Percentiles rank a stretch among this genome's conserved stretches.
Evolutionary conservation across 108 stramenopile species (phyloP).

Genomic region (Epithemia pelagica): DNA sequence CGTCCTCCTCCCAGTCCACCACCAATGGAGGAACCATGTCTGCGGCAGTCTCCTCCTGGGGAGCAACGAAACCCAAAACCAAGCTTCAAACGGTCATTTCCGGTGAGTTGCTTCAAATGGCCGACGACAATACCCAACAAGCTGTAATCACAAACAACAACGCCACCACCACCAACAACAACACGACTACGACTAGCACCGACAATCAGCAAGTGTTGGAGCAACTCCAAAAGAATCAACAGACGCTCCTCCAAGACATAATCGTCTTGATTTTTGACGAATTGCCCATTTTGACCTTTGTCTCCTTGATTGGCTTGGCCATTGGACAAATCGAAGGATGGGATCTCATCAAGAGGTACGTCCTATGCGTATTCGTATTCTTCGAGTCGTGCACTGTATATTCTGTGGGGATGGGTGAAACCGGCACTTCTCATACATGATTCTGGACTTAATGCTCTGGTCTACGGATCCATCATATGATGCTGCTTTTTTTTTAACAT

Average conservation of each 20-base stretch:
- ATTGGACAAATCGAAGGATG: constrained; percentile 20
- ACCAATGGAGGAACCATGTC: not conserved
- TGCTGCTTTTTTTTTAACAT: not conserved
- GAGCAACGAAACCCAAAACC: not conserved
- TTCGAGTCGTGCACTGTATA: not conserved
- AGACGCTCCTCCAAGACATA: constrained; percentile 14
- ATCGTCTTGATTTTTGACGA: not conserved
- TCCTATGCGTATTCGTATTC: not conserved
- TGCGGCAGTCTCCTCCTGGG: not conserved
- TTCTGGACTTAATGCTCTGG: no score
- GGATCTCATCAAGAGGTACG: constrained; percentile 12
- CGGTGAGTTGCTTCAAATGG: no score
- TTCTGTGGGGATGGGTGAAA: no score
- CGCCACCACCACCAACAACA: not conserved
- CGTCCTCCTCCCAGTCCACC: no score
- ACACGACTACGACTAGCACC: no score
- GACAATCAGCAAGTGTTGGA: not conserved
- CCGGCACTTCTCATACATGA: no score
- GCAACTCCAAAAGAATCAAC: not conserved
- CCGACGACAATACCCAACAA: no score
- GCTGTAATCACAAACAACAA: no score
- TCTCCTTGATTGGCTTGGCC: constrained; percentile 9
- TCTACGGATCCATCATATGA: not conserved
- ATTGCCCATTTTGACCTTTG: constrained; percentile 9
- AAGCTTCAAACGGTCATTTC: no score